Evolutionary conservation across 163 green algal species (phyloP), one percentile per base, ranked within the genome.

Genomic region (Volvox carteri): DNA sequence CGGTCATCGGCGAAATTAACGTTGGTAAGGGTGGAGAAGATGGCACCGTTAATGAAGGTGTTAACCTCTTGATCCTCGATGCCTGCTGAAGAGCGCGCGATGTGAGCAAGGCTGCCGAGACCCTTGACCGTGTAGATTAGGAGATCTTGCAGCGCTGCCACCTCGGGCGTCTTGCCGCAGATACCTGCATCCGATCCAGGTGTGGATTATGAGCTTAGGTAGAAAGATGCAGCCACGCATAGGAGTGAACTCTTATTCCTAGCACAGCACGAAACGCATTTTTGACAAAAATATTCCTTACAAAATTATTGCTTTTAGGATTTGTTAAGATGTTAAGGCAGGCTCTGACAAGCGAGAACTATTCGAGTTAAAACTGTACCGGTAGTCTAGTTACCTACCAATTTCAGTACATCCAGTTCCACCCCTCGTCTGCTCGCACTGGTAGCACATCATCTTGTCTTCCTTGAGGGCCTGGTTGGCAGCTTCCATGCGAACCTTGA

Each of bases 1-100:
- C 91, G 91, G 0, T 50, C 78, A 11, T 93, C 91, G 39, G 95
- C 90, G 74, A 97, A 96, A 70, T 91, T 91, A 42, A 91, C 95
- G 65, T 97, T 97, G 80, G 95, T 97, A 39, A 97, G 93, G 0
- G 95, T 97, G 35, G 91, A 92, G 84, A 97, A 97, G 46, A 92
- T 93, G 50, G 91, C 90, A 1, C 84, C 85, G 41, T 94, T 91
- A 41, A 94, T 85, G 85, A 97, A 97, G 56, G 80, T 93, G 89
- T 95, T 90, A 3, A 95, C 83, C 21, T 91, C 79, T 1, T 65
- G 19, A 42, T 90, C 85, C 85, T 90, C 85, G 56, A 90, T 67
- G 52, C 54, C 70, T 35, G 52, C 70, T 9, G 41, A 14, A 0
- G 67, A 72, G 50, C 84, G 84, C 16, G 84, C 88, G 52, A 76